Evolutionary conservation across 257 asterid genomes (phyloP), one percentile per base, ranked within the genome.

Genomic region (Phtheirospermum japonicum): DNA sequence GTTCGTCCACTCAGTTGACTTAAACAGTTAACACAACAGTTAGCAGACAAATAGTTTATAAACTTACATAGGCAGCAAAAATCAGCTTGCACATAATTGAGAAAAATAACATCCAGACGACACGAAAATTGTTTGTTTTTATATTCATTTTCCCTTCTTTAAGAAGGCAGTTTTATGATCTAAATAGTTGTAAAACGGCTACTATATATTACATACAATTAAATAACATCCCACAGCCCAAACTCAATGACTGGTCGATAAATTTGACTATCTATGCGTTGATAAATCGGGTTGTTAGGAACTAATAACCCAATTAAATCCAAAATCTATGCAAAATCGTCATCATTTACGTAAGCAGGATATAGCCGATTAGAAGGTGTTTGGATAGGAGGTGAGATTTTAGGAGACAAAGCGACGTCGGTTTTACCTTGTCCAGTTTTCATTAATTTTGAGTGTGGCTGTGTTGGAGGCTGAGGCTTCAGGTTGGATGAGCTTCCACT

Each of bases 261-360:
- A 36, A 54, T 43, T 50, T 34, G 53, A 66, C 67, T 67, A 57
- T 67, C 53, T 33, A 28, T 63, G 61, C 50, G 39, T 39, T 43
- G 36, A 65, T 59, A 31, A 53, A 43, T 28, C 20, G 55, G 72
- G 55, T 67, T 67, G 13, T 2, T 54, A n/a, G 12, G 63, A 42
- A 40, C n/a, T 28, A 31, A 40, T 16, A 57, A 16, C 40, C 19
- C 12, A 57, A 62, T 40, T 19, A 16, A 28, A 57, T 23, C 43
- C 68, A 48, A 69, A 74, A 65, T 63, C 74, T 84, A 88, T 31
- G 55, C 79, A 69, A 86, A 91, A 82, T 91, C 96, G 64, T 85
- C 92, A 64, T 85, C 87, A 52, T 54, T 57, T 46, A 71, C 37
- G 71, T 34, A 71, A 57, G 55, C 69, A 64, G 82, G 79, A 68